Base-by-base conservation (phyloP, 129 eudicot species). In the Tagetes erecta region DNA sequence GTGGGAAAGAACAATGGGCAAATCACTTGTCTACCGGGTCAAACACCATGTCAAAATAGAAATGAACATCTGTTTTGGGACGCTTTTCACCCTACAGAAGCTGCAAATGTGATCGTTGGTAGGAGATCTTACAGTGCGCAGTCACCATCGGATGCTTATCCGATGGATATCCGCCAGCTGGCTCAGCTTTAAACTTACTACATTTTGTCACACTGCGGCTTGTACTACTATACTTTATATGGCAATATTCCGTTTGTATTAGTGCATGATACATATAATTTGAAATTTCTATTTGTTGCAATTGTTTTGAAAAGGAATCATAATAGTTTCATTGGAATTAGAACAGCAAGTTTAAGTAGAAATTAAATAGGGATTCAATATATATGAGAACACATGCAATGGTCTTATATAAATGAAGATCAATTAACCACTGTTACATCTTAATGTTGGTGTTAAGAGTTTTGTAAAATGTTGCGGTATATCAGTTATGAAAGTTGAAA, bases 1-100 rank as follows among this genome's bases (percentile, higher is more conserved):
- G 96, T 91, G 20, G 97, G 97, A 64, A 84, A 85, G 84, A 91
- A 91, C 78, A 91, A 91, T 14, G 97, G 97, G 0, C 92, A 91
- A 82, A 88, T 91, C 47, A 91, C 97, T 38, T 91, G 97, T 76
- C 81, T 91, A 14, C 97, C 97, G 0, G 71, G 80, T 36, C 97
- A 88, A 70, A 71, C 84, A 20, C 90, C 97, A 3, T 91, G 97
- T 76, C 82, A 8, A 27, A 86, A 91, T 46, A 82, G 97, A 76
- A 37, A 88, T 6, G 84, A 79, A 35, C 76, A 91, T 75, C 10
- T 91, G 9, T 91, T 88, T 77, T 91, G 97, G 97, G 97, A 91
- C 75, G 97, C 97, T 42, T 91, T 86, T 76, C 97, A 91, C 80
- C 97, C 97, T 0, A 68, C 73, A 3, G 97, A 91, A 72, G 95